These are phyloP conservation scores for Chaetomidium leptoderma DNA, from an alignment of 495 filamentous ascomycete genomes.

Conservation along the genomic window DNA sequence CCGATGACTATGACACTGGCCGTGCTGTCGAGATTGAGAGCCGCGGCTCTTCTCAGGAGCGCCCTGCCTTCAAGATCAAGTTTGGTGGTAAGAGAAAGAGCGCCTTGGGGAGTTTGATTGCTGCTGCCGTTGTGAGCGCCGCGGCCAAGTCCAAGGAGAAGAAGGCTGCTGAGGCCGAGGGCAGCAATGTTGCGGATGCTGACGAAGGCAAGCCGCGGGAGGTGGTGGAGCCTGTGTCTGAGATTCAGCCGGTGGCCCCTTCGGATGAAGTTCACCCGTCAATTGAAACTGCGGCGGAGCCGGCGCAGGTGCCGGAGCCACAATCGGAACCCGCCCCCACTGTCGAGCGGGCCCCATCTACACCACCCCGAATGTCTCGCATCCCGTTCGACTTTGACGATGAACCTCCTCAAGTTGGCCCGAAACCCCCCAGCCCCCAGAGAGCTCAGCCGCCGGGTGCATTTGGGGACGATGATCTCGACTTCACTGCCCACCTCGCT, in stretches of 20 bases:
- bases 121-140: constrained; percentile 35
- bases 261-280: background rate
- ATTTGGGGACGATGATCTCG: constrained; percentile 59
- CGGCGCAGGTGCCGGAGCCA: background rate
- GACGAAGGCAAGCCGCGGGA: constrained; percentile 19
- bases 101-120: constrained; percentile 39
- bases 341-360: constrained; percentile 7
- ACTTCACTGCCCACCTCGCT: constrained; percentile 66
- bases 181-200: constrained; percentile 4
- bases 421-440: constrained; percentile 36
- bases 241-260: background rate
- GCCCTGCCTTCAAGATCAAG: constrained; percentile 27
- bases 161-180: constrained; percentile 17
- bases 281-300: background rate
- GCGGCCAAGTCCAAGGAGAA: constrained; percentile 25
- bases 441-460: constrained; percentile 43
- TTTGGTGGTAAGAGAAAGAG: constrained; percentile 31
- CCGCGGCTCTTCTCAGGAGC: constrained; percentile 38
- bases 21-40: constrained; percentile 53
- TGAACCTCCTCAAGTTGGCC: constrained; percentile 24
- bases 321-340: background rate
- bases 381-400: constrained; percentile 21
- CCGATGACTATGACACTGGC: constrained; percentile 47
- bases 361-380: constrained; percentile 6
- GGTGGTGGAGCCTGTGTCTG: constrained; percentile 6